phyloP scores from a whole-genome alignment of 164 flowering plant genomes.

The Berberis thunbergii region DNA sequence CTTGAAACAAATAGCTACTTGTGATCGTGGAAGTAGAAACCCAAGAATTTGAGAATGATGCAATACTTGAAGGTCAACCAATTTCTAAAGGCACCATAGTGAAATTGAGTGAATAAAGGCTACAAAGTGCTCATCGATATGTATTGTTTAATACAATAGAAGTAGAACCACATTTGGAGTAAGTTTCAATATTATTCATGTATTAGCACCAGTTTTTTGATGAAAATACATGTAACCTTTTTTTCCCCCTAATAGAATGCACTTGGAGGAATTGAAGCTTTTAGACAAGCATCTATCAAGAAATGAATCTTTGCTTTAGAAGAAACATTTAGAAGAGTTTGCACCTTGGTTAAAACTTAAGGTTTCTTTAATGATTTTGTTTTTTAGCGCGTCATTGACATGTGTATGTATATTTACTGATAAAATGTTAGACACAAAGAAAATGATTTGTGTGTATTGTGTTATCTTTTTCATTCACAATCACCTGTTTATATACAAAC shows the following conservation, averaged over 20 bases:
- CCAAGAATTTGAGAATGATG: not conserved
- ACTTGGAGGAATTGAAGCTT: not conserved
- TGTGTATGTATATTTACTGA: not conserved
- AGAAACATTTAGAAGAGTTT: not conserved
- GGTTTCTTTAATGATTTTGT: not conserved
- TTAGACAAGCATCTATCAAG: not conserved
- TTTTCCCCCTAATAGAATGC: not conserved
- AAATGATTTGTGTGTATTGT: no score
- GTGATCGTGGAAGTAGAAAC: not conserved
- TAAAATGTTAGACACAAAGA: no score
- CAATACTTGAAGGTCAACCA: not conserved
- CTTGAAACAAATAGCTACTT: not conserved
- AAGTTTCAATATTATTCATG: not conserved
- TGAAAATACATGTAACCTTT: not conserved
- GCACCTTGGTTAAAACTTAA: not conserved
- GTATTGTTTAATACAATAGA: no score
- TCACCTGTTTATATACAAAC: no score
- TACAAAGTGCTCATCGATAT: conserved; percentile 1
- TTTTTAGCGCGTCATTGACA: not conserved
- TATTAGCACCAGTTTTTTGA: not conserved
- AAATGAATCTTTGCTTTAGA: not conserved
- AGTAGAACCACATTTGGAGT: not conserved
- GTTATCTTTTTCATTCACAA: no score
- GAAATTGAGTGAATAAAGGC: not conserved
- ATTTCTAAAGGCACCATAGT: not conserved